These are phyloP conservation scores for Phytopythium ostracodes DNA, from an alignment of 352 stramenopile genomes.

Conservation along the genomic window DNA sequence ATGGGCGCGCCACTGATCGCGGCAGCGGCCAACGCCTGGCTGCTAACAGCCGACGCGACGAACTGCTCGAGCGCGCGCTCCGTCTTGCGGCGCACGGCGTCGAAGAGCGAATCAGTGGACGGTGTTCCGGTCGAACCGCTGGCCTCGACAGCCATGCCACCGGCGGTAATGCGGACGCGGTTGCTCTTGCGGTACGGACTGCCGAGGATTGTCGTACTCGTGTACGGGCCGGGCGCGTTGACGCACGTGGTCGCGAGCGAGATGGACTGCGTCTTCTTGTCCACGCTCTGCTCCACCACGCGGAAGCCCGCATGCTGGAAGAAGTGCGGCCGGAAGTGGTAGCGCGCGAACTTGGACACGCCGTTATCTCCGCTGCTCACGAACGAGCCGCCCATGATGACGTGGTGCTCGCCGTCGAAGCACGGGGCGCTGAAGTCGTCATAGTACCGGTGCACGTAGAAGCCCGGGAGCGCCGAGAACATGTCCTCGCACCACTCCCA, in stretches of 20 bases:
- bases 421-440: conserved; percentile 98
- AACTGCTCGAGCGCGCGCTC: conserved; percentile 58
- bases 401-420: conserved; percentile 95
- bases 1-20: conserved; percentile 20
- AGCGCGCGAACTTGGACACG: conserved; percentile 93
- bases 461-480: conserved; percentile 92
- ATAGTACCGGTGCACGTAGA: conserved; percentile 91
- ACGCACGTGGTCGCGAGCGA: conserved; percentile 64
- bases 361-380: conserved; percentile 93
- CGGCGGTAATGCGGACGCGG: conserved; percentile 25
- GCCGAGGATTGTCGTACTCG: conserved; percentile 25
- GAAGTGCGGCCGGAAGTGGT: conserved; percentile 97
- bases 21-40: conserved; percentile 14
- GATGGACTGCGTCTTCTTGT: conserved; percentile 50
- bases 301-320: conserved; percentile 96
- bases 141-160: neutral
- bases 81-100: conserved; percentile 53
- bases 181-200: conserved; percentile 62
- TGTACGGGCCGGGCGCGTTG: conserved; percentile 61
- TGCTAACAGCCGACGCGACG: conserved; percentile 27
- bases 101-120: conserved; percentile 35
- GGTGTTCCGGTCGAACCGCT: neutral
- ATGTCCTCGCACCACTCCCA: conserved; percentile 97
- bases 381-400: conserved; percentile 97
- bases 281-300: conserved; percentile 83